Conservation (phyloP, 257 asterid species). For the Scutellaria barbata region DNA sequence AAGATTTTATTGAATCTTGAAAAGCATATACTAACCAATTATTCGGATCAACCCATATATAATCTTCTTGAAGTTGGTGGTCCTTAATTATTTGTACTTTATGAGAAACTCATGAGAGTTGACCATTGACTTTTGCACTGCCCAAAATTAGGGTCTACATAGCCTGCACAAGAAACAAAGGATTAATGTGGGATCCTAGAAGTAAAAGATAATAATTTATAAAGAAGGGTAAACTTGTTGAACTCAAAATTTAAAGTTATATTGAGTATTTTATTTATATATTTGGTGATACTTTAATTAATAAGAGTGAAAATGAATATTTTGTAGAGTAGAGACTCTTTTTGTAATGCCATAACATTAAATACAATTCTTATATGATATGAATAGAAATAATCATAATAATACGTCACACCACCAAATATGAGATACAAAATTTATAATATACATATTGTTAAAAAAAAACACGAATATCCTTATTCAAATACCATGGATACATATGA, state of each 20-base stretch:
- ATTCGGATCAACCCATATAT: slow-evolving; percentile 8
- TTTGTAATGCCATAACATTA: too few relatives aligned
- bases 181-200: slow-evolving; percentile 1
- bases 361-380: too few relatives aligned
- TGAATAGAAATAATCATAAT: too few relatives aligned
- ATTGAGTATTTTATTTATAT: too few relatives aligned
- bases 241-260: background rate
- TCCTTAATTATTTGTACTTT: background rate
- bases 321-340: too few relatives aligned
- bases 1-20: background rate
- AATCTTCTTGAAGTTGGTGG: background rate
- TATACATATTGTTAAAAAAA: too few relatives aligned
- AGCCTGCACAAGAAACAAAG: background rate
- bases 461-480: too few relatives aligned
- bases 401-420: too few relatives aligned
- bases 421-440: too few relatives aligned
- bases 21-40: slow-evolving; percentile 18
- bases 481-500: too few relatives aligned
- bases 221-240: background rate
- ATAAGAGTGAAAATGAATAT: too few relatives aligned
- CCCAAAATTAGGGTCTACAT: background rate
- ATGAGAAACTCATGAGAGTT: background rate
- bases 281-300: too few relatives aligned
- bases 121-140: background rate
- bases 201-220: background rate